Conservation (phyloP, 768 basidiomycete species). For the Panaeolus papilionaceus region DNA sequence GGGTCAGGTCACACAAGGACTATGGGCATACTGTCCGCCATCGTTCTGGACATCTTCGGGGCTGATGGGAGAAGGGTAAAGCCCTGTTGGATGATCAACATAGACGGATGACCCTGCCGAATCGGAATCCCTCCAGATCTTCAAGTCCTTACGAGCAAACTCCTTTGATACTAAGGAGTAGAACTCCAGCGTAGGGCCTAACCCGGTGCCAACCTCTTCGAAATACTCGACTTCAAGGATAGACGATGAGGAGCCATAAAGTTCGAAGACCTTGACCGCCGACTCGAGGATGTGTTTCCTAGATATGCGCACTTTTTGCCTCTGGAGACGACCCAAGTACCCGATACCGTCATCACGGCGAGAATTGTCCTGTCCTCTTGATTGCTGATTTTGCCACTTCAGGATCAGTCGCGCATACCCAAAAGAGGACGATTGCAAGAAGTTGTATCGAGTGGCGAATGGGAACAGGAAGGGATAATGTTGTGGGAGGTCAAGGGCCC, state of each 20-base stretch:
- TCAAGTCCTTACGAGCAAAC: conserved; percentile 87
- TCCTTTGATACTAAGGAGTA: conserved; percentile 97
- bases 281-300: conserved; percentile 95
- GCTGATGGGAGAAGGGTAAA: conserved; percentile 88
- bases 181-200: conserved; percentile 98
- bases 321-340: conserved; percentile 89
- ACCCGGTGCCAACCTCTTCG: conserved; percentile 96
- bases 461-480: conserved; percentile 99
- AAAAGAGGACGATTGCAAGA: conserved; percentile 97
- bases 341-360: conserved; percentile 91
- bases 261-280: conserved; percentile 94
- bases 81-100: conserved; percentile 83
- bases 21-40: conserved; percentile 68
- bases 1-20: background rate
- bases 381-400: conserved; percentile 93
- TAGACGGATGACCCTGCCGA: conserved; percentile 62
- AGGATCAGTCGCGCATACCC: conserved; percentile 95
- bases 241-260: conserved; percentile 94
- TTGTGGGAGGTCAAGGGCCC: conserved; percentile 95
- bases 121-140: conserved; percentile 93
- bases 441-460: conserved; percentile 96
- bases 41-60: conserved; percentile 73
- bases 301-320: conserved; percentile 97
- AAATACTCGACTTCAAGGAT: conserved; percentile 98
- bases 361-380: conserved; percentile 76